Conservation (phyloP, 2,329 filamentous ascomycete genomes). For the Ciborinia camelliae region DNA sequence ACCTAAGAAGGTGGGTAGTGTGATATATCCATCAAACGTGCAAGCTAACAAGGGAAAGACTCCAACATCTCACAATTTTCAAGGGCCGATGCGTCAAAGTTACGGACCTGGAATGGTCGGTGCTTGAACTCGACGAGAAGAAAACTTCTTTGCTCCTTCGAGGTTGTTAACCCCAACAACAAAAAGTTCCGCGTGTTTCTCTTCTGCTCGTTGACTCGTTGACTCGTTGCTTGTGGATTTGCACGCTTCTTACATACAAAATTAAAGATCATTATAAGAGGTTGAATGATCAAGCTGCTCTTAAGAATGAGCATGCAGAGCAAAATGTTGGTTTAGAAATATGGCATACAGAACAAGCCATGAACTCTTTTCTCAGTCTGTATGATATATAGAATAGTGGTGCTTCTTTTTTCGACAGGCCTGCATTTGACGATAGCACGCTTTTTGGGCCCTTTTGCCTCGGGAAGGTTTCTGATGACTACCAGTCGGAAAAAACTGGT, state of each 20-base stretch:
- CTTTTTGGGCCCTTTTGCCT: background rate
- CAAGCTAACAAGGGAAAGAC: constrained; percentile 34
- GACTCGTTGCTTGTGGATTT: constrained; percentile 15
- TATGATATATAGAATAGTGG: constrained; percentile 10
- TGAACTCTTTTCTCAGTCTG: background rate
- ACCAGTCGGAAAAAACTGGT: background rate
- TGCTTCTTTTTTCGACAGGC: background rate
- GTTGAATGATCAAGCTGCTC: constrained; percentile 5
- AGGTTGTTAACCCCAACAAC: background rate
- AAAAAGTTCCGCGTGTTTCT: background rate
- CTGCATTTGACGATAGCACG: constrained; percentile 9
- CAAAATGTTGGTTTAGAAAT: constrained; percentile 9
- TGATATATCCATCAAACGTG: constrained; percentile 22
- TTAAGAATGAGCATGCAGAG: constrained; percentile 2
- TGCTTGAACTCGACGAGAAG: constrained; percentile 41
- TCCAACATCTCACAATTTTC: constrained; percentile 29
- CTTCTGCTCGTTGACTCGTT: constrained; percentile 7
- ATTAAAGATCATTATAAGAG: constrained; percentile 9
- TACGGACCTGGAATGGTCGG: constrained; percentile 59
- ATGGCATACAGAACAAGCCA: constrained; percentile 4
- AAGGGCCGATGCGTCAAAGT: constrained; percentile 38
- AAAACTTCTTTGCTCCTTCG: constrained; percentile 6
- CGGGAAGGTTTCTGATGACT: constrained; percentile 7
- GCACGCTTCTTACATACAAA: constrained; percentile 9
- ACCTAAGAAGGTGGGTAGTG: constrained; percentile 58